Evolutionary conservation across 768 basidiomycete species (phyloP), one percentile per base, ranked within the genome.

Genomic region (Leccinellum luteum): DNA sequence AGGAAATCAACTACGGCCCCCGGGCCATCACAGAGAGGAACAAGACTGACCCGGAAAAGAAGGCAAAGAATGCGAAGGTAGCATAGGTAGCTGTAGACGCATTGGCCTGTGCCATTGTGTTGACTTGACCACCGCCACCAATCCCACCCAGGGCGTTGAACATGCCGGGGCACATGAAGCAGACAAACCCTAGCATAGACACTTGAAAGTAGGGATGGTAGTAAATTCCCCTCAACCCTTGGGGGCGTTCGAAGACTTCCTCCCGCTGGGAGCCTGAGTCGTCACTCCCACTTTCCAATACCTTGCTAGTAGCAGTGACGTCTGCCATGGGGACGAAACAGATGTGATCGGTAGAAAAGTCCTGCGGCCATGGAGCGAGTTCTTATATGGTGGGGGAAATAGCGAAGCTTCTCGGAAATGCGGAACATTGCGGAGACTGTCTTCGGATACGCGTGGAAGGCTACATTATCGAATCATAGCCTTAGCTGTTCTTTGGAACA

Each of bases 111-210:
- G 85, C 88, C 4, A 75, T 77, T 14, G 82, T 66, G 64, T 89
- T 84, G 43, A 90, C 68, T 72, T 88, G 86, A 4, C 92, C 92
- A 48, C 87, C 90, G 48, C 80, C 90, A 4, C 92, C 92, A 54
- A 94, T 78, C 23, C 92, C 89, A 59, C 83, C 87, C 60, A 92
- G 73, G 3, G 90, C 85, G 65, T 92, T 92, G 74, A 90, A 92
- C 55, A 91, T 79, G 54, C 90, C 90, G 69, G 73, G 73, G 53
- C 75, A 61, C 84, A 85, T 83, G 68, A 85, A 85, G 60, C 71
- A 71, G 49, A 90, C 83, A 49, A 91, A 79, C 48, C 88, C 90
- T 45, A 90, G 78, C 78, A 91, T 78, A 27, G 50, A 49, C 54
- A 87, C 75, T 45, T 71, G 69, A 35, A 68, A 71, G 27, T 66